Conservation (phyloP, 2,329 filamentous ascomycete genomes). For the Daldinia eschscholtzii region DNA sequence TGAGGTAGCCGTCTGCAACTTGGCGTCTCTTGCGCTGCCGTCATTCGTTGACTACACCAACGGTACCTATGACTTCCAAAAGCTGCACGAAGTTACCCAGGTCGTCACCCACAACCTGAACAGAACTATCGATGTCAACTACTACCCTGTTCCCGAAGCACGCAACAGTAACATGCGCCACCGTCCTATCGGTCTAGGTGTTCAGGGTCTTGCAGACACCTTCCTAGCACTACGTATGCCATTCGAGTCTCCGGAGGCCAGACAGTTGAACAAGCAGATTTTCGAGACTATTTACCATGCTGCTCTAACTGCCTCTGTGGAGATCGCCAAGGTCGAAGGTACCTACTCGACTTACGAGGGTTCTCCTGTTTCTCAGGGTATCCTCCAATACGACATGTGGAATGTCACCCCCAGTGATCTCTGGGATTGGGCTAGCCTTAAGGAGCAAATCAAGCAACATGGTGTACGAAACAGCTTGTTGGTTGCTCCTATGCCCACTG, state of each 20-base stretch:
- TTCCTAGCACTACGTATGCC: conserved; percentile 97
- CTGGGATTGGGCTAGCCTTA: conserved; percentile 94
- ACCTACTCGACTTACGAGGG: conserved; percentile 92
- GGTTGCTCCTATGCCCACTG: conserved; percentile 97
- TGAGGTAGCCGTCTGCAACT: conserved; percentile 98
- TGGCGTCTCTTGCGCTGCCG: conserved; percentile 93
- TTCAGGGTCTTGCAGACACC: conserved; percentile 96
- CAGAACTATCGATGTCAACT: conserved; percentile 98
- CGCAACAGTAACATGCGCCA: conserved; percentile 97
- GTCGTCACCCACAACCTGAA: conserved; percentile 96
- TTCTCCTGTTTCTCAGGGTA: conserved; percentile 92
- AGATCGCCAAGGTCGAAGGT: conserved; percentile 85
- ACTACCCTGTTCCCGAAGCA: conserved; percentile 96
- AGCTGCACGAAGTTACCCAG: conserved; percentile 93
- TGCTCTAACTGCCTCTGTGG: conserved; percentile 87
- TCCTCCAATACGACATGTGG: conserved; percentile 99
- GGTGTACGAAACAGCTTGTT: conserved; percentile 96
- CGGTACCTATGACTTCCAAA: conserved; percentile 93
- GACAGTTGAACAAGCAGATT: conserved; percentile 95
- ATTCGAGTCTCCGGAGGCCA: conserved; percentile 95
- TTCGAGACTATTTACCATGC: conserved; percentile 99
- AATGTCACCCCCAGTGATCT: conserved; percentile 91
- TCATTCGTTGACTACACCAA: conserved; percentile 89
- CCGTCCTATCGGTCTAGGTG: conserved; percentile 94
- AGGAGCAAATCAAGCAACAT: conserved; percentile 90